These are phyloP conservation scores for Trametes meyenii DNA, from an alignment of 768 basidiomycete species.

Conservation along the genomic window DNA sequence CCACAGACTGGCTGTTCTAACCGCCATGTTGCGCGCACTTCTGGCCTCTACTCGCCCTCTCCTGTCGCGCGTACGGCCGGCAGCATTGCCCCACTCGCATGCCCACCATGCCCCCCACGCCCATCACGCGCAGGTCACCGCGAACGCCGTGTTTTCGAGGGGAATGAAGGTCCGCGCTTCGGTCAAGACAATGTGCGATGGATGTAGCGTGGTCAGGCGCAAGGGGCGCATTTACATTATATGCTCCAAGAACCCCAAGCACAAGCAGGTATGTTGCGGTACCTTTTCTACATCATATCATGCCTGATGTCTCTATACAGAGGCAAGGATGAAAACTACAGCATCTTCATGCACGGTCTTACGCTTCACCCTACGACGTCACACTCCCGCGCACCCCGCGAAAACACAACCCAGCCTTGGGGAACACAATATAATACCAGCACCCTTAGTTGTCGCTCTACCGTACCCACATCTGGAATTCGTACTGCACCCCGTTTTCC, in stretches of 20 bases:
- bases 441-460: conserved; percentile 8
- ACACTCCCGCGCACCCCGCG: neutral
- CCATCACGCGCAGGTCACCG: conserved; percentile 31
- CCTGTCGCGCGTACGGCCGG: conserved; percentile 51
- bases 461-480: conserved; percentile 95
- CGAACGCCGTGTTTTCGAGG: conserved; percentile 48
- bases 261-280: conserved; percentile 78
- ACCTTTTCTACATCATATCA: neutral
- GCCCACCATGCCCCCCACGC: conserved; percentile 24
- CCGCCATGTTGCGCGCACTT: conserved; percentile 65
- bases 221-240: conserved; percentile 93
- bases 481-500: conserved; percentile 84
- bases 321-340: conserved; percentile 30
- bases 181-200: conserved; percentile 93
- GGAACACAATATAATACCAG: conserved; percentile 1
- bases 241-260: conserved; percentile 93
- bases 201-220: conserved; percentile 84
- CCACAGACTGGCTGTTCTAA: conserved; percentile 1
- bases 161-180: conserved; percentile 98
- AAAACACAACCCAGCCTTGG: neutral
- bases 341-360: neutral
- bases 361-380: neutral
- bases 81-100: conserved; percentile 24
- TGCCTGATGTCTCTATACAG: conserved; percentile 18
- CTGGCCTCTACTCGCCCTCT: conserved; percentile 65